phyloP scores from a whole-genome alignment of 2,329 filamentous ascomycete genomes.

The Apiospora aurea region DNA sequence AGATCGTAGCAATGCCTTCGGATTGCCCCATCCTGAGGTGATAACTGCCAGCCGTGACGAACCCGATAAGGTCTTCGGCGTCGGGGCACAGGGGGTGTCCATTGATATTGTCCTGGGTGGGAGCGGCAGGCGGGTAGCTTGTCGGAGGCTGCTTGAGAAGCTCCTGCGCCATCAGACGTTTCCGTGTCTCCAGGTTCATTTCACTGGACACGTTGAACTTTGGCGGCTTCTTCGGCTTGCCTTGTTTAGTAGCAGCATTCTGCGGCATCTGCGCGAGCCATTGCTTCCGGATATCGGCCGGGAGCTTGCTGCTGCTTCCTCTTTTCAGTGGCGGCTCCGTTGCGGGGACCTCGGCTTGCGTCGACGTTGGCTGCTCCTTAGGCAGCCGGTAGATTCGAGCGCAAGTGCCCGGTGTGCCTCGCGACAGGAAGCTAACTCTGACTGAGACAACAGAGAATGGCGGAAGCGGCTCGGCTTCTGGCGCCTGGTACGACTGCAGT shows the following conservation, averaged over 20 bases:
- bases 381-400: conserved; percentile 90
- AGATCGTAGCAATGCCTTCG: conserved; percentile 76
- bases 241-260: conserved; percentile 31
- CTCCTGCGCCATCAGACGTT: conserved; percentile 54
- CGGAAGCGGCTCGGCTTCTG: conserved; percentile 38
- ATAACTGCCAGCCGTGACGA: conserved; percentile 87
- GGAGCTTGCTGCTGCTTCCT: conserved; percentile 41
- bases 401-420: conserved; percentile 74
- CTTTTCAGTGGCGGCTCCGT: conserved; percentile 45
- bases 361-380: conserved; percentile 28
- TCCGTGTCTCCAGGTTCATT: conserved; percentile 47
- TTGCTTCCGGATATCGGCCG: conserved; percentile 63
- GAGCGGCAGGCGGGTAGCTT: conserved; percentile 45
- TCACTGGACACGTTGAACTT: conserved; percentile 36
- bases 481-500: conserved; percentile 44
- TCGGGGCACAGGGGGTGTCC: conserved; percentile 74
- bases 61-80: conserved; percentile 82
- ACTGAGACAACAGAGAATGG: conserved; percentile 62
- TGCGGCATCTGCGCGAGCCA: conserved; percentile 69
- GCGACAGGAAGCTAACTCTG: conserved; percentile 69
- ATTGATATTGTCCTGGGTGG: conserved; percentile 48
- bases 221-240: conserved; percentile 37
- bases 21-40: conserved; percentile 79
- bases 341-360: conserved; percentile 53
- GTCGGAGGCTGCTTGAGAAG: conserved; percentile 49